Evolutionary conservation across 2,329 filamentous ascomycete genomes (phyloP), one percentile per base, ranked within the genome.

Genomic region (Aspergillus intermedius): DNA sequence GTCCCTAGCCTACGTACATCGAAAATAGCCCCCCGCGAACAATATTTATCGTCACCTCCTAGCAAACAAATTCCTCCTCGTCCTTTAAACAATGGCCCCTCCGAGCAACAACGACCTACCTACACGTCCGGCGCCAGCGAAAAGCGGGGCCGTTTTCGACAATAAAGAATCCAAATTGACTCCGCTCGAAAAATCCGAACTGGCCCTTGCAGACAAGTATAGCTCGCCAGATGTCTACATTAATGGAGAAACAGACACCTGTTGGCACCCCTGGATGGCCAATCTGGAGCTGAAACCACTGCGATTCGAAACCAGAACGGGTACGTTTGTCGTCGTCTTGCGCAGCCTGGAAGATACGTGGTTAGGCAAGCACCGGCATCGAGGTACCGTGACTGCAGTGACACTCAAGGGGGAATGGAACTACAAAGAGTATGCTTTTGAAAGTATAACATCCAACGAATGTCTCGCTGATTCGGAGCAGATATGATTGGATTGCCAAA

Each of bases 281-380:
- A 49, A 46, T 13, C 46, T 60, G 25, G 54, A 55, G 25, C 23
- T 56, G n/a, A 58, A 58, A 49, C 57, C 57, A n/a, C 46, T 57
- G 5, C 56, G 57, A 15, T 60, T 60, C 46, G 54, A 60, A 40
- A 55, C 54, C 25, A 41, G 56, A 19, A 53, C 42, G 9, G 57
- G 55, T n/a, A 54, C 50, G 28, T 59, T 52, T 42, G 57, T 59
- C 6, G 52, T 55, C 19, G 53, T 48, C 6, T 45, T 59, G 8
- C 49, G 53, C 44, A 54, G 49, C 13, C 45, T 47, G 22, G 47
- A 49, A 12, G 46, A 54, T 17, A 51, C 55, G 10, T 51, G 52
- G 54, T 45, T 59, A 3, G 56, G 56, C 9, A 58, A 58, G 44
- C 56, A 59, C 44, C 49, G 56, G 13, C 56, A 59, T 45, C 48